phyloP scores from a whole-genome alignment of 2,329 filamentous ascomycete species.

The Diaporthe sp. region DNA sequence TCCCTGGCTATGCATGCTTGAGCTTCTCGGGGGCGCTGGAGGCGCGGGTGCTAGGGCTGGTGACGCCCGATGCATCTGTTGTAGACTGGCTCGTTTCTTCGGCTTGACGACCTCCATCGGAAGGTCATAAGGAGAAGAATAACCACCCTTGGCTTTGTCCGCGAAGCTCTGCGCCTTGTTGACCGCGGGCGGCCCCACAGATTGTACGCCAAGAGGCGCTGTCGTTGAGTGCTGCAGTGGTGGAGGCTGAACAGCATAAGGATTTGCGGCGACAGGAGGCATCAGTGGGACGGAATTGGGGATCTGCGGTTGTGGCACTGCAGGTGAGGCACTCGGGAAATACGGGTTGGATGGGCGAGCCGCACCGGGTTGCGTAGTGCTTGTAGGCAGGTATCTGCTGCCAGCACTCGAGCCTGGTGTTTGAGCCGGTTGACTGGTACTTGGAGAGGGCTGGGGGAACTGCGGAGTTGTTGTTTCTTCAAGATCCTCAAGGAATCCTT shows the following conservation, averaged over 20 bases:
- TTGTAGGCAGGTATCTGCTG: conserved; percentile 48
- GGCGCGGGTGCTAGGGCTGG: conserved; percentile 51
- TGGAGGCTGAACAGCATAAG: conserved; percentile 38
- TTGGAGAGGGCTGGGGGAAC: conserved; percentile 40
- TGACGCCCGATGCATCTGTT: conserved; percentile 58
- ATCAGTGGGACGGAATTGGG: conserved; percentile 34
- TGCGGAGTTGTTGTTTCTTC: conserved; percentile 50
- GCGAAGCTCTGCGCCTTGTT: conserved; percentile 83
- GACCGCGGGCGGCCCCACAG: conserved; percentile 54
- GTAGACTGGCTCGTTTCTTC: conserved; percentile 71
- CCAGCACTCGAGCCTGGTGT: conserved; percentile 41
- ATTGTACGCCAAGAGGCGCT: conserved; percentile 49
- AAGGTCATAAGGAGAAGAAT: conserved; percentile 93
- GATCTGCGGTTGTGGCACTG: conserved; percentile 35
- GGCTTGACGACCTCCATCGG: conserved; percentile 87
- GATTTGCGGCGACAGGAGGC: conserved; percentile 30
- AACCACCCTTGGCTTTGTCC: conserved; percentile 90
- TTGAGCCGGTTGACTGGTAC: conserved; percentile 38
- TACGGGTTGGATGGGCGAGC: conserved; percentile 41
- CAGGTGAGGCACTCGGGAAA: conserved; percentile 35
- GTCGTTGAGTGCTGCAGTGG: conserved; percentile 42
- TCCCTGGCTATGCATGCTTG: conserved; percentile 62
- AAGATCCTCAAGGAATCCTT: conserved; percentile 83
- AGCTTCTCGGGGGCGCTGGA: conserved; percentile 66
- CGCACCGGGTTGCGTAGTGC: conserved; percentile 39